Base-by-base conservation (phyloP, 495 filamentous ascomycete species). In the Hapsidospora chrysogenum region DNA sequence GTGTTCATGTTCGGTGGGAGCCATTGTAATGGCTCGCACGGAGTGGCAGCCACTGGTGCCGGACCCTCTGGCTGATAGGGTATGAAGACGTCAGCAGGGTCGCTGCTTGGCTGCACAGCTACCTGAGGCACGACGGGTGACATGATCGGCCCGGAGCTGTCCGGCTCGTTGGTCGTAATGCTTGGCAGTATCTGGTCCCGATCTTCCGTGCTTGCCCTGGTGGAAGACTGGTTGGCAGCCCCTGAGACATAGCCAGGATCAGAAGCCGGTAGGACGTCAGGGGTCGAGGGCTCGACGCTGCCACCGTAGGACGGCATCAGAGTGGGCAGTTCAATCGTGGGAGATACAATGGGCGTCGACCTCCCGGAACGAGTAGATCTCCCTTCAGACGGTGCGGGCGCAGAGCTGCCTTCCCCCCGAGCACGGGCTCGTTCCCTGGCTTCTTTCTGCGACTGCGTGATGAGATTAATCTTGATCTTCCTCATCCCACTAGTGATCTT, bases 401-500 rank as follows among this genome's bases (percentile, higher is more conserved):
- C 11, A 26, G 23, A 6, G 11, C 23, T 26, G 11, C 6, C 23
- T 6, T 6, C 23, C 6, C 23, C 11, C 11, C 11, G 23, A 6
- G 23, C 23, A 6, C 11, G 23, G 6, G 23, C 11, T 11, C 11
- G 6, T 11, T 26, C 23, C 23, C 18, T 50, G 4, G 68, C 68
- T 22, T 80, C 78, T 36, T 76, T 66, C 46, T 82, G 76, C 38
- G 83, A 74, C 17, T 76, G 71, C 0, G 78, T 71, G 0, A 80
- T 62, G 27, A 87, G 60, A 29, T 74, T 81, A 31, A 92, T 61
- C 45, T 77, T 86, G 43, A 92, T 74, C 43, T 74, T 79, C 45
- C 76, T 76, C 51, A 87, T 64, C 9, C 71, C 72, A n/a, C 64
- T 60, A 0, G 78, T 66, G 20, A 89, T 54, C 15, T 54, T 59